Evolutionary conservation across 441 rosid genomes (phyloP), one percentile per base, ranked within the genome.

Genomic region (Euphorbia celastroides): DNA sequence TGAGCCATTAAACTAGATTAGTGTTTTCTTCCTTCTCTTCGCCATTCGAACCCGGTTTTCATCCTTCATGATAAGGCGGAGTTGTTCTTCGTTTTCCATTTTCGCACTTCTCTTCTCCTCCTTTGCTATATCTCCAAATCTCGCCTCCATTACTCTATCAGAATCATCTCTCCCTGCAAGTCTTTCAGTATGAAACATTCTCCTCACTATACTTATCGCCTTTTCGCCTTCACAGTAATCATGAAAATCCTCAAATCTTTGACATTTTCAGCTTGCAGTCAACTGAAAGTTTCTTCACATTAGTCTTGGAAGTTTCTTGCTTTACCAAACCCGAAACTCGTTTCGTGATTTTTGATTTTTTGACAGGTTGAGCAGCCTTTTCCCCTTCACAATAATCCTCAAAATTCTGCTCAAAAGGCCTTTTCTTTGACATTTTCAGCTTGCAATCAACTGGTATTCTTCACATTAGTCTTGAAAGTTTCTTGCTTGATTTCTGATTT

Each of bases 41-140:
- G 32, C 23, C 48, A 36, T 50, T 27, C 46, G 56, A 1, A 27
- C 44, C 2, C 8, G 74, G 58, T 8, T 11, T 42, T 54, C 74
- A 17, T 70, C 67, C 61, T 69, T 67, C 13, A 28, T 32, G 20
- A 12, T 38, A 23, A 73, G 38, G 5, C 62, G 66, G 11, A 65
- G 66, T 51, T 68, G 72, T 26, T 68, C 57, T 12, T 0, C 11
- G 28, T 73, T 72, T 32, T 62, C 65, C 62, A 57, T 46, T 17
- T 55, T 73, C 10, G 44, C 65, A 38, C 69, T 67, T 63, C 44
- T 62, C 41, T 62, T 73, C 62, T 73, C 76, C 34, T 73, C 65
- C 64, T 34, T 73, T 12, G 9, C n/a, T 0, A 73, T 68, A 3
- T 68, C 60, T 20, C 51, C 31, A 14, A 30, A 68, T 58, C 17